Percentiles rank a stretch among this genome's conserved stretches.
These are phyloP conservation scores for Globisporangium acanthophoron DNA, from an alignment of 352 stramenopile genomes.

Conservation along the genomic window DNA sequence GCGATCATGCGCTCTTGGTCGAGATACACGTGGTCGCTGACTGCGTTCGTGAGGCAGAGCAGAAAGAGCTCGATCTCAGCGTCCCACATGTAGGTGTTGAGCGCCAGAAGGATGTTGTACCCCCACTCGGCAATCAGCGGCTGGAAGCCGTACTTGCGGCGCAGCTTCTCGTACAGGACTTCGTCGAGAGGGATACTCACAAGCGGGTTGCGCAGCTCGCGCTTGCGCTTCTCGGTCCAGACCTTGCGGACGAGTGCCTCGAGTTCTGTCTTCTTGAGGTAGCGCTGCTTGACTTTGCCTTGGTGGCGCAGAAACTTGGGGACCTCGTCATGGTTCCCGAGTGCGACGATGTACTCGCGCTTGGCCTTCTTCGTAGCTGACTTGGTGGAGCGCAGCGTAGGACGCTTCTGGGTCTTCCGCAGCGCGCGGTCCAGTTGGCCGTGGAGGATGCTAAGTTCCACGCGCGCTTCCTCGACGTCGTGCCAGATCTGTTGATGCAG, in stretches of 20 bases:
- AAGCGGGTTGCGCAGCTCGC: slow-evolving; percentile 48
- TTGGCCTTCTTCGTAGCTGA: slow-evolving; percentile 33
- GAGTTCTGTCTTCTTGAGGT: slow-evolving; percentile 64
- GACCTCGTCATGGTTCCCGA: slow-evolving; percentile 49
- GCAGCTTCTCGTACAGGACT: slow-evolving; percentile 68
- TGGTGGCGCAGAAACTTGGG: slow-evolving; percentile 72
- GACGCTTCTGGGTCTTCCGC: slow-evolving; percentile 20
- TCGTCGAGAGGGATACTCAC: slow-evolving; percentile 46
- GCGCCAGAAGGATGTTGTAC: slow-evolving; percentile 76
- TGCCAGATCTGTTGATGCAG: slow-evolving; percentile 53
- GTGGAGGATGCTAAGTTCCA: slow-evolving; percentile 72
- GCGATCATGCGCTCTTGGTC: slow-evolving; percentile 68
- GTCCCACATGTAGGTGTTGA: slow-evolving; percentile 68
- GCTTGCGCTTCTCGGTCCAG: slow-evolving; percentile 71
- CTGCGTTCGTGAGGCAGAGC: slow-evolving; percentile 54
- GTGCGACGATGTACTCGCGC: slow-evolving; percentile 53
- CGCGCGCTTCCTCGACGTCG: slow-evolving; percentile 67
- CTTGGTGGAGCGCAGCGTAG: not conserved
- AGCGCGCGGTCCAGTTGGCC: slow-evolving; percentile 47
- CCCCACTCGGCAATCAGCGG: slow-evolving; percentile 78
- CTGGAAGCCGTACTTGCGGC: slow-evolving; percentile 79
- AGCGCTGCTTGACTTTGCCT: slow-evolving; percentile 53
- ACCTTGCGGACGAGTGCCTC: slow-evolving; percentile 66
- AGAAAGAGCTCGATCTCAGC: slow-evolving; percentile 78
- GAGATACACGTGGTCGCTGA: slow-evolving; percentile 65